Conservation (phyloP, 169 alveolate genomes). For the Cryptosporidium parvum region DNA sequence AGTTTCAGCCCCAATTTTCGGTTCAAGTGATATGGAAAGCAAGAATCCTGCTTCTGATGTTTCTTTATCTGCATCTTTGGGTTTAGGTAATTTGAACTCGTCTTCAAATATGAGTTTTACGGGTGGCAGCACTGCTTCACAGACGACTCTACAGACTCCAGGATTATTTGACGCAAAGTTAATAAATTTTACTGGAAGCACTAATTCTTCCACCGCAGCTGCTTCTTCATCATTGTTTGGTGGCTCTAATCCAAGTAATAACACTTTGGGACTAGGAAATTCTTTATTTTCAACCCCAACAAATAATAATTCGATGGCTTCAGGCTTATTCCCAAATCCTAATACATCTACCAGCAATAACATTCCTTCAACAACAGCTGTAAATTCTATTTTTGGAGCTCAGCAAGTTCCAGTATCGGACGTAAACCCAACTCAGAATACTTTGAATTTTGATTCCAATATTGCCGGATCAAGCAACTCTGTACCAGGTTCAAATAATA, state of each 20-base stretch:
- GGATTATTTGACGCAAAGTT: slow-evolving; percentile 27
- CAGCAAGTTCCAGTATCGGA: neutral
- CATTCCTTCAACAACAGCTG: neutral
- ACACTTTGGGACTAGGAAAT: neutral
- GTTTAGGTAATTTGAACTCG: neutral
- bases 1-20: neutral
- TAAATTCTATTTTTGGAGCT: slow-evolving; percentile 21
- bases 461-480: slow-evolving; percentile 9
- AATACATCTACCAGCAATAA: neutral
- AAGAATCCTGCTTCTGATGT: neutral
- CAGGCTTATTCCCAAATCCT: neutral
- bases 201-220: neutral
- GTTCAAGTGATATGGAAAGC: neutral
- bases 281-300: neutral
- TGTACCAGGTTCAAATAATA: neutral
- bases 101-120: neutral
- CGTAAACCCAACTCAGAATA: neutral
- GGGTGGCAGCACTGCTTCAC: neutral
- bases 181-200: neutral
- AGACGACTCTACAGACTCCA: neutral
- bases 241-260: neutral
- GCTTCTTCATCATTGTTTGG: slow-evolving; percentile 17
- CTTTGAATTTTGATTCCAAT: neutral
- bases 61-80: neutral
- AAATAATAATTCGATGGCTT: neutral